Evolutionary conservation across 768 basidiomycete species (phyloP).

Genomic region (Royoungia palumana): DNA sequence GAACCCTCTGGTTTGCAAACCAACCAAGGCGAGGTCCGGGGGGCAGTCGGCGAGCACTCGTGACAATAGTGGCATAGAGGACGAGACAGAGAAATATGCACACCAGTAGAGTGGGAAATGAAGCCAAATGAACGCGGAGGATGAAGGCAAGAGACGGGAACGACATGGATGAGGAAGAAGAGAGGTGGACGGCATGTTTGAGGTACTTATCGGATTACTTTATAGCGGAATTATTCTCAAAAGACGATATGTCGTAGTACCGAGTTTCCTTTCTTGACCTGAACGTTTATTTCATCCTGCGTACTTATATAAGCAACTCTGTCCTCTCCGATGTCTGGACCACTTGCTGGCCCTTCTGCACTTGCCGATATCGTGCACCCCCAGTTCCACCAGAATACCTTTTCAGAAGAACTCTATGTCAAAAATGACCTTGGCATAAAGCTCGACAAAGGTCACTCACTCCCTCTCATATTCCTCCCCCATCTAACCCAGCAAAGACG

Average conservation of each 20-base stretch:
- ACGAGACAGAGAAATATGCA: conserved; percentile 10
- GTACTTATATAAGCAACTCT: conserved; percentile 6
- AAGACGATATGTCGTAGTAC: too few species aligned
- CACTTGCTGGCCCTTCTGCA: conserved; percentile 54
- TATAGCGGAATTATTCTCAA: too few species aligned
- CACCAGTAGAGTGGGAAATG: neutral
- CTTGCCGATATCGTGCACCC: conserved; percentile 75
- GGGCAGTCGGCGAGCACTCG: conserved; percentile 23
- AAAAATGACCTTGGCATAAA: conserved; percentile 83
- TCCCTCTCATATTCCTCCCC: neutral
- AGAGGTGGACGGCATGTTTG: neutral
- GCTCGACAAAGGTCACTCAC: conserved; percentile 76
- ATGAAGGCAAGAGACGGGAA: too few species aligned
- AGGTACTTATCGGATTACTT: too few species aligned
- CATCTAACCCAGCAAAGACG: conserved; percentile 50
- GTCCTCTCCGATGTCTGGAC: conserved; percentile 34
- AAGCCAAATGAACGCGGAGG: neutral
- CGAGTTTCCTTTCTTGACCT: too few species aligned
- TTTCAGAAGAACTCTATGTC: conserved; percentile 74
- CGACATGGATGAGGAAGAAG: neutral
- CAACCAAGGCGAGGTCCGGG: conserved; percentile 43
- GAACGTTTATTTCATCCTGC: too few species aligned
- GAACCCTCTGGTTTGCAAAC: conserved; percentile 34
- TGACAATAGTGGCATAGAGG: conserved; percentile 10
- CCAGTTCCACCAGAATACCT: conserved; percentile 93